phyloP scores from a whole-genome alignment of 495 filamentous ascomycete genomes.

The Trichocladium uniseriatum region DNA sequence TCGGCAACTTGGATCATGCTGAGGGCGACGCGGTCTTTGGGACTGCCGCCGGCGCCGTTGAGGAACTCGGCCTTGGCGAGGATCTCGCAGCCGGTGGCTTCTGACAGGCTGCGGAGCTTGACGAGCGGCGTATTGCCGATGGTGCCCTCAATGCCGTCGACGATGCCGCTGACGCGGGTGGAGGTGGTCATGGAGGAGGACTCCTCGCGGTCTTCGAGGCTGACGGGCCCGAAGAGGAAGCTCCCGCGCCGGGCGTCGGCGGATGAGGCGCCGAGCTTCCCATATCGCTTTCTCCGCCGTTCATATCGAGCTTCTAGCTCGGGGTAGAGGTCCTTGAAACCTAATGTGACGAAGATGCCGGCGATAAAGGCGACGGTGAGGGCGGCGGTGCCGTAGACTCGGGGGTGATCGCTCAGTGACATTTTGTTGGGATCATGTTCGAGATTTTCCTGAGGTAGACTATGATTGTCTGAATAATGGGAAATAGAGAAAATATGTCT shows the following conservation, averaged over 20 bases:
- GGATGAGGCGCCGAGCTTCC: neutral
- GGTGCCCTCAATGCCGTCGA: slow-evolving; percentile 77
- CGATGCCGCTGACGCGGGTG: slow-evolving; percentile 23
- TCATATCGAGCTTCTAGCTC: slow-evolving; percentile 56
- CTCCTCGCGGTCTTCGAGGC: slow-evolving; percentile 45
- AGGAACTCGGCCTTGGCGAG: slow-evolving; percentile 94
- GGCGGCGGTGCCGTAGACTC: slow-evolving; percentile 47
- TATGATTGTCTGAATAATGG: neutral
- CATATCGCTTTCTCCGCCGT: slow-evolving; percentile 22
- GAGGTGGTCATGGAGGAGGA: slow-evolving; percentile 1
- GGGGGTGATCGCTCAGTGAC: slow-evolving; percentile 47
- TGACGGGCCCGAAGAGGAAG: slow-evolving; percentile 35
- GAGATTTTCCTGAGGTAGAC: neutral
- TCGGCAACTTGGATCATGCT: slow-evolving; percentile 84
- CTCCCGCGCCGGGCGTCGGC: slow-evolving; percentile 21
- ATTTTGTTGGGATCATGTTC: slow-evolving; percentile 19
- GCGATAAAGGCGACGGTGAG: slow-evolving; percentile 62
- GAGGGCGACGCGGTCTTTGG: slow-evolving; percentile 90
- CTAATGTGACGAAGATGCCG: slow-evolving; percentile 61
- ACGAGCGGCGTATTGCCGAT: slow-evolving; percentile 93
- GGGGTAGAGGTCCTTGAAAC: slow-evolving; percentile 66
- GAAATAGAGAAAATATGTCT: neutral
- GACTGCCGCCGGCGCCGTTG: slow-evolving; percentile 89
- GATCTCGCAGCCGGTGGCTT: slow-evolving; percentile 88
- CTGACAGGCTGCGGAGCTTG: slow-evolving; percentile 75